Percentiles rank a stretch among this genome's conserved stretches.
Evolutionary conservation across 2,329 filamentous ascomycete genomes (phyloP).

Genomic region (Stagonosporopsis rhizophila): DNA sequence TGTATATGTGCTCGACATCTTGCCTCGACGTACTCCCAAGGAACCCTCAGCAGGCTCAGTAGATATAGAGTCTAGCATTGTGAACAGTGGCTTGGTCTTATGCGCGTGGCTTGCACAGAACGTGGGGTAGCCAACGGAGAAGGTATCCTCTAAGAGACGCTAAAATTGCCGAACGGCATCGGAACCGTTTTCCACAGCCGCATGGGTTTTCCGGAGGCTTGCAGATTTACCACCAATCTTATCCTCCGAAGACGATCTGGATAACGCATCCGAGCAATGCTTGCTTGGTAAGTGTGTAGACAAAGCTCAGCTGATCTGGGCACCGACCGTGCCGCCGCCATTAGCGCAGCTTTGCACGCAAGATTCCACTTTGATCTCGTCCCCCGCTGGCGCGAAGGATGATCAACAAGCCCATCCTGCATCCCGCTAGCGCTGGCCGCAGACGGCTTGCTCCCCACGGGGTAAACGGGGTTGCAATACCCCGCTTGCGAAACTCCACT

Average conservation of each 20-base stretch:
- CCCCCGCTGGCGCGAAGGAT: slow-evolving; percentile 10
- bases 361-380: not conserved
- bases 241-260: not conserved
- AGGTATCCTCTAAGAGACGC: slow-evolving; percentile 11
- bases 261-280: not conserved
- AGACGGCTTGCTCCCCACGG: slow-evolving; percentile 9
- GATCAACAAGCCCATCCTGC: slow-evolving; percentile 12
- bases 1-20: slow-evolving; percentile 24
- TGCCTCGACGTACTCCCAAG: not conserved
- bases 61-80: slow-evolving; percentile 12
- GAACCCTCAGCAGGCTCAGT: slow-evolving; percentile 1
- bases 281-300: not conserved
- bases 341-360: not conserved
- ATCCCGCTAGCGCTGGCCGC: slow-evolving; percentile 9
- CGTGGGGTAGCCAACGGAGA: slow-evolving; percentile 11
- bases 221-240: slow-evolving; percentile 20
- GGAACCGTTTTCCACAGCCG: slow-evolving; percentile 19
- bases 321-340: not conserved
- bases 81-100: slow-evolving; percentile 16
- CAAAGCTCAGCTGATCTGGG: not conserved
- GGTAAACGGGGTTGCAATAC: slow-evolving; percentile 13
- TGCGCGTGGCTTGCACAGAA: slow-evolving; percentile 14
- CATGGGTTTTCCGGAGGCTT: slow-evolving; percentile 12
- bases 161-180: slow-evolving; percentile 3
- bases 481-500: slow-evolving; percentile 14